Base-by-base conservation (phyloP, 2,329 filamentous ascomycete species). In the Colletotrichum sp. region DNA sequence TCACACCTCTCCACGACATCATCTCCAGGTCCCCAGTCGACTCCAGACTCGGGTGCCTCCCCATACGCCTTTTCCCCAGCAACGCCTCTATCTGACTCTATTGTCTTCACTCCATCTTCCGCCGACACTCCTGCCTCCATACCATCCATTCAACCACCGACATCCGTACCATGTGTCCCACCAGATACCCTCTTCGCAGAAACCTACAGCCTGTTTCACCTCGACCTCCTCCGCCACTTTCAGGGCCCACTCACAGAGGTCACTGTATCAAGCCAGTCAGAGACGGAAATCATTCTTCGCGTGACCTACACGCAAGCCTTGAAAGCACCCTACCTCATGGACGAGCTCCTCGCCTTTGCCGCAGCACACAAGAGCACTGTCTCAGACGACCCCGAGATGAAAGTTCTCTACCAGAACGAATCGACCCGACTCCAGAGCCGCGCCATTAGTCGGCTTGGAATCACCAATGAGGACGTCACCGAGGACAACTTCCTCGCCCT, bases 361-460 rank as follows among this genome's bases (percentile, higher is more conserved):
- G 87, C 88, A 5, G 81, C 87, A 2, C 87, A 90, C 76, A 77
- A 82, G 64, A 84, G 83, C 72, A 82, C 79, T 5, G 76, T 83
- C 4, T 79, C 80, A 6, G 16, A 32, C 3, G 64, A 72, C 24
- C 63, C 79, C 9, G 59, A 78, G 21, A 77, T 0, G 78, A 79
- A 12, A 78, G 80, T 4, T 13, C 76, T 78, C 34, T 85, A 86
- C 62, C 83, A 81, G 18, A 83, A 83, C 57, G 83, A 85, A 57
- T 86, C 87, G 8, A 87, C 86, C 0, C 84, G 87, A 63, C 82
- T 89, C 3, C 87, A 89, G 78, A 88, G 86, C 2, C 84, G 85
- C 4, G 87, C 86, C 39, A 81, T 89, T 21, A 80, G 80, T 49
- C 81, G 82, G 69, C 87, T 85, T 78, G 87, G 83, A 75, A 18